These are phyloP conservation scores for Carallia pectinifolia DNA, from an alignment of 345 rosid genomes.

Conservation along the genomic window DNA sequence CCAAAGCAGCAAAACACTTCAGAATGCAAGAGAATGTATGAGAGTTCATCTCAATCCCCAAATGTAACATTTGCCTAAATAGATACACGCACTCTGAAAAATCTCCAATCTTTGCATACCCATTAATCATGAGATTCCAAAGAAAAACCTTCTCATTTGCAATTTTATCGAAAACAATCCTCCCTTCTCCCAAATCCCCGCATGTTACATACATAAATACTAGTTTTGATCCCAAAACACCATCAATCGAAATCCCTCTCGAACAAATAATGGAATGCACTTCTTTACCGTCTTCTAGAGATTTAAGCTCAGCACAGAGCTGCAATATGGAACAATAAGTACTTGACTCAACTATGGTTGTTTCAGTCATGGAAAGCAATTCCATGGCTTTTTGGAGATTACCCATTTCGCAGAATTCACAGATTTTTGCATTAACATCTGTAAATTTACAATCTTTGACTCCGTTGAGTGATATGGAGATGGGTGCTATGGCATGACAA, in stretches of 20 bases:
- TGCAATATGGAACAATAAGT: slow-evolving; percentile 54
- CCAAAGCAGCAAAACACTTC: slow-evolving; percentile 49
- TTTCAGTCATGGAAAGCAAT: slow-evolving; percentile 37
- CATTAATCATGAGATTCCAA: slow-evolving; percentile 63
- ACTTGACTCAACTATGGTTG: slow-evolving; percentile 34
- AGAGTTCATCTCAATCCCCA: slow-evolving; percentile 43
- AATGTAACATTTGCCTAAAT: slow-evolving; percentile 48
- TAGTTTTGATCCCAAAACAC: slow-evolving; percentile 57
- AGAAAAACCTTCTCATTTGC: slow-evolving; percentile 53
- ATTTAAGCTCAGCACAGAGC: slow-evolving; percentile 57
- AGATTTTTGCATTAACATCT: slow-evolving; percentile 35
- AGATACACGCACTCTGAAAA: slow-evolving; percentile 41
- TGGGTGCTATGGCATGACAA: slow-evolving; percentile 22
- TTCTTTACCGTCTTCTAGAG: slow-evolving; percentile 41
- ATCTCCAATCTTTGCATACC: slow-evolving; percentile 49
- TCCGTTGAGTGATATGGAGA: slow-evolving; percentile 20
- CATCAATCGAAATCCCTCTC: slow-evolving; percentile 40
- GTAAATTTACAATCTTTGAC: slow-evolving; percentile 7
- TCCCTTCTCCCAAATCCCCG: slow-evolving; percentile 56
- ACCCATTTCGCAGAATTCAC: slow-evolving; percentile 43
- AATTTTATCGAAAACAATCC: slow-evolving; percentile 42
- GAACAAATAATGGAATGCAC: slow-evolving; percentile 47
- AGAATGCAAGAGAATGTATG: slow-evolving; percentile 56
- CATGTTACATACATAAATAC: slow-evolving; percentile 65
- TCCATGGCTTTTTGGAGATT: slow-evolving; percentile 41